Percentiles rank a stretch among this genome's conserved stretches.
These are phyloP conservation scores for Solanum lycopersicoides DNA, from an alignment of 257 asterid species.

Conservation along the genomic window DNA sequence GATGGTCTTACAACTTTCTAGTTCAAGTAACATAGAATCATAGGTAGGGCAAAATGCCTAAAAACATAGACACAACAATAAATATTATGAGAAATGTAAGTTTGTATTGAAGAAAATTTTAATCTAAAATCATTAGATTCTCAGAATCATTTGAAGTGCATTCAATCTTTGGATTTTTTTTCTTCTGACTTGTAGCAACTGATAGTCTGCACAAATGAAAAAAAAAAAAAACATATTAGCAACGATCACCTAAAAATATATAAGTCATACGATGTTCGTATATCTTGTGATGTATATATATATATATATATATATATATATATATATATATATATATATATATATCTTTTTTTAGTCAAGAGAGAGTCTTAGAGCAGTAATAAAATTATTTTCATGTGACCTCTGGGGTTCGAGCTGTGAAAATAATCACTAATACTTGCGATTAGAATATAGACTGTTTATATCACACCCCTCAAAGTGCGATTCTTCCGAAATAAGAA, in stretches of 20 bases:
- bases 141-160: not conserved
- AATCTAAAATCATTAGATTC: not conserved
- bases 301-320: not conserved
- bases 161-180: not conserved
- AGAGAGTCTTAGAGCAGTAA: rapidly evolving
- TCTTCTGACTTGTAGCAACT: not conserved
- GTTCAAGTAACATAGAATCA: not conserved
- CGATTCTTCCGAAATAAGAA: not conserved
- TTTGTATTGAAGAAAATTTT: not conserved
- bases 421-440: not conserved
- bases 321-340: too few species aligned
- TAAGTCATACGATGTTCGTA: not conserved
- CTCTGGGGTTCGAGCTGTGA: not conserved
- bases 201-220: not conserved
- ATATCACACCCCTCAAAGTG: not conserved
- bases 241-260: not conserved
- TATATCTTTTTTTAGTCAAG: not conserved
- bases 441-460: not conserved
- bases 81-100: not conserved
- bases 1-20: not conserved
- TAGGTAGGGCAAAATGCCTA: not conserved
- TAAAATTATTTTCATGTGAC: not conserved
- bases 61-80: not conserved
- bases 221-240: not conserved
- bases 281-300: not conserved